Evolutionary conservation across 2,329 filamentous ascomycete genomes (phyloP), one percentile per base, ranked within the genome.

Genomic region (Fusarium sp.): DNA sequence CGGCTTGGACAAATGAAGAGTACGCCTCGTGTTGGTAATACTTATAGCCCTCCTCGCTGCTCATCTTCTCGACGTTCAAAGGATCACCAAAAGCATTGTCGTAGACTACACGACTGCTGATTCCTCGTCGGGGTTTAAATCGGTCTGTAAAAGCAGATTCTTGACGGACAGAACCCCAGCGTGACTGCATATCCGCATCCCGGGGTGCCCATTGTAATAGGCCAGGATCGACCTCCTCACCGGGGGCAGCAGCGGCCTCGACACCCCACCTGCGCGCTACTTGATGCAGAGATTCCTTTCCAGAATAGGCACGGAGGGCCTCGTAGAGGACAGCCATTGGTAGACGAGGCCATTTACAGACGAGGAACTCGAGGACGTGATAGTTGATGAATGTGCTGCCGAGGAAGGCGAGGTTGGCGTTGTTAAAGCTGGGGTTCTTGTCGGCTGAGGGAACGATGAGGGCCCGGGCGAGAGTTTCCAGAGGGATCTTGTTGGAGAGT

Each of bases 231-330:
- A 98, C 95, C 83, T 98, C 95, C 66, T 90, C 90, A 56, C 95
- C 96, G 1, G 96, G 96, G 25, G 90, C 92, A 16, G 93, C 93
- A n/a, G 94, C 95, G 46, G 87, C 84, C 81, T 98, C 95, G 21
- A 98, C 90, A 83, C 96, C 96, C 96, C 96, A 99, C 83, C 96
- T 93, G 70, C 88, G 86, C 21, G 93, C 90, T 73, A 98, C 88
- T 25, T 90, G 86, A 57, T 91, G 85, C 51, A 98, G 87, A 2
- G 95, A 91, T 73, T 90, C 89, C 10, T 90, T 88, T 9, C 96
- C 96, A 51, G 91, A 88, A 80, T 94, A 98, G 51, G 93, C 94
- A 78, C 92, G 91, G 85, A 97, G 91, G 37, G 94, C 92, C 59
- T 94, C 91, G 83, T 94, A 97, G 58, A 97, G 85, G 63, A 99